A percentile compares a stretch with the other conserved stretches of the same genome.
phyloP scores from a whole-genome alignment of 1,284 basidiomycete genomes.

The Boletus albobrunnescens region DNA sequence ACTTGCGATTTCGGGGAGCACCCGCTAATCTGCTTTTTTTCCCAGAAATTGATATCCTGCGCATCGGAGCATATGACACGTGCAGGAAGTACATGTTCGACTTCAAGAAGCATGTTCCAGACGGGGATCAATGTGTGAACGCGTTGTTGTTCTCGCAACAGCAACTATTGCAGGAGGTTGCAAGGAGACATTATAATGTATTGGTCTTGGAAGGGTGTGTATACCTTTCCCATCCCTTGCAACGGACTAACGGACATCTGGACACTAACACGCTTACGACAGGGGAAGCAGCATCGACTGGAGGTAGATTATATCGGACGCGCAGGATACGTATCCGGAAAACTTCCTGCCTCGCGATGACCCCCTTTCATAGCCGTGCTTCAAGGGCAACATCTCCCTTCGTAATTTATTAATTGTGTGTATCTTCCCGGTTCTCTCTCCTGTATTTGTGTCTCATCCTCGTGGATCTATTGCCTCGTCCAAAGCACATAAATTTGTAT shows the following conservation, averaged over 20 bases:
- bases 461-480: conserved; percentile 23
- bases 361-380: conserved; percentile 70
- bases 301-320: conserved; percentile 67
- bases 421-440: conserved; percentile 18
- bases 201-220: conserved; percentile 65
- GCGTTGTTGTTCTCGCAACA: conserved; percentile 61
- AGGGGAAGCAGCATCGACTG: conserved; percentile 55
- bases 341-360: conserved; percentile 40
- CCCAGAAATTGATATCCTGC: conserved; percentile 58
- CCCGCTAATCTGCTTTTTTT: conserved; percentile 8
- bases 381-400: conserved; percentile 30
- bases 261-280: conserved; percentile 61
- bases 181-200: conserved; percentile 57
- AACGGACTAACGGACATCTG: conserved; percentile 45
- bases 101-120: conserved; percentile 41
- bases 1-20: conserved; percentile 8
- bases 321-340: conserved; percentile 53
- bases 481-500: conserved; percentile 19
- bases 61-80: conserved; percentile 48
- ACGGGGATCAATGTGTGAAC: conserved; percentile 40
- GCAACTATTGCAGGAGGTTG: conserved; percentile 55
- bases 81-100: conserved; percentile 64
- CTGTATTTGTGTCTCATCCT: conserved; percentile 35
- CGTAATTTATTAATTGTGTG: conserved; percentile 32
- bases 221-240: not conserved